Evolutionary conservation across 805 yeast species (phyloP).

Genomic region (Barnettozyma salicaria): DNA sequence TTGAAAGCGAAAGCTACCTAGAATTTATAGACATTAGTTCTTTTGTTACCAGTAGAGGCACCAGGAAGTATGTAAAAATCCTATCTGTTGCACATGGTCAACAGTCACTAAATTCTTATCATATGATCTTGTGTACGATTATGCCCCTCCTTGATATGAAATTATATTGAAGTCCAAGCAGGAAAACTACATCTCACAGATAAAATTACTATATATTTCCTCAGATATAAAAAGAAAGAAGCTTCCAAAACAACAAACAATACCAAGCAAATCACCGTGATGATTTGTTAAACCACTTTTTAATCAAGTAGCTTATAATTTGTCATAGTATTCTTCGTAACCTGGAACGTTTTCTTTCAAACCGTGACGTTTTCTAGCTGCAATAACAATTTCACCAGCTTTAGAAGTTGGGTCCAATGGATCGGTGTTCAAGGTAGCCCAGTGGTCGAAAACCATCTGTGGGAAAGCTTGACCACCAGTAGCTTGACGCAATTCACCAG

Average conservation of each 20-base stretch:
- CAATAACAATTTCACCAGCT: constrained; percentile 59
- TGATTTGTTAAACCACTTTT: neutral
- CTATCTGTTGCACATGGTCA: too few relatives aligned
- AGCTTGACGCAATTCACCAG: constrained; percentile 98
- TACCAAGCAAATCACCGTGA: constrained; percentile 2
- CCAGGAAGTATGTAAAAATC: too few relatives aligned
- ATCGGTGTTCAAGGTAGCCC: constrained; percentile 89
- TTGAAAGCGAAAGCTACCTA: too few relatives aligned
- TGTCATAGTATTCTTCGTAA: constrained; percentile 98
- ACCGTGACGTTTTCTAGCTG: constrained; percentile 93
- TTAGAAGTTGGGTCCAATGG: constrained; percentile 80
- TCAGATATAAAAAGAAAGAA: constrained; percentile 5
- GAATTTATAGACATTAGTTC: too few relatives aligned
- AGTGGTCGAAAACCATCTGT: constrained; percentile 99
- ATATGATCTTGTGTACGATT: too few relatives aligned
- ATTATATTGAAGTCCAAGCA: too few relatives aligned
- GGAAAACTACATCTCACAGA: too few relatives aligned
- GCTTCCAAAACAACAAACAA: constrained; percentile 6
- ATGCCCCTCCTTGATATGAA: too few relatives aligned
- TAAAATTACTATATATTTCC: too few relatives aligned
- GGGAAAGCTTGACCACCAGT: constrained; percentile 99
- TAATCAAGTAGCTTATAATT: constrained; percentile 44
- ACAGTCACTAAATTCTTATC: too few relatives aligned
- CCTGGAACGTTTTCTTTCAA: constrained; percentile 96
- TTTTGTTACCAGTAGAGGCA: too few relatives aligned